Evolutionary conservation across 139 green algal genomes (phyloP), one percentile per base, ranked within the genome.

Genomic region (Chloropicon primus): DNA sequence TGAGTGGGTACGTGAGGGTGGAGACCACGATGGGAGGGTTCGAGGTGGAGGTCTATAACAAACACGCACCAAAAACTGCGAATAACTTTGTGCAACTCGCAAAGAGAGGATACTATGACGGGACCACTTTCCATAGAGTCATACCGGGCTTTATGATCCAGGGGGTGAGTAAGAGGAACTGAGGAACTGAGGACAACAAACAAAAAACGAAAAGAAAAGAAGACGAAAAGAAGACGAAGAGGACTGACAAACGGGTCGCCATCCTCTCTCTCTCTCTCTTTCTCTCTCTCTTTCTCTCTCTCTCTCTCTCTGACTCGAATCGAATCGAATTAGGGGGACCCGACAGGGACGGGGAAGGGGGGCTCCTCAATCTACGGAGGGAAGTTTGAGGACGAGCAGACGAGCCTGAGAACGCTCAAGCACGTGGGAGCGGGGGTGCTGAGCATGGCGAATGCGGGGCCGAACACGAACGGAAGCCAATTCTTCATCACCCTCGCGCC

Each of bases 81-180:
- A 86, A 95, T 10, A 98, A 98, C 83, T 98, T 98, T 76, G 27
- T 90, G 22, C 87, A 96, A 82, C 86, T 98, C 0, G 78, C 92
- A 0, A 83, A 85, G 73, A 76, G 80, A n/a, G 93, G 92, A 0
- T 98, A 98, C 78, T 98, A 97, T 74, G 90, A 98, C 74, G 89
- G 88, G 3, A 92, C 88, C n/a, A 80, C 88, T 24, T 92, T 93
- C 75, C 90, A 94, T 71, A 77, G 90, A 22, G 87, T 94, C 76
- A 94, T 94, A 26, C 72, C 80, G 54, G 82, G 84, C 71, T 88
- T 90, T 25, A 88, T 88, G 84, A 74, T 83, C 17, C 85, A 90
- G 41, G 41, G 41, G 17, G n/a, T n/a, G n/a, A n/a, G n/a, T n/a
- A n/a, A n/a, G n/a, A n/a, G n/a, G n/a, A n/a, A n/a, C n/a, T n/a